These are phyloP conservation scores for Ganoderma boninense DNA, from an alignment of 1,284 basidiomycete genomes.

Conservation along the genomic window DNA sequence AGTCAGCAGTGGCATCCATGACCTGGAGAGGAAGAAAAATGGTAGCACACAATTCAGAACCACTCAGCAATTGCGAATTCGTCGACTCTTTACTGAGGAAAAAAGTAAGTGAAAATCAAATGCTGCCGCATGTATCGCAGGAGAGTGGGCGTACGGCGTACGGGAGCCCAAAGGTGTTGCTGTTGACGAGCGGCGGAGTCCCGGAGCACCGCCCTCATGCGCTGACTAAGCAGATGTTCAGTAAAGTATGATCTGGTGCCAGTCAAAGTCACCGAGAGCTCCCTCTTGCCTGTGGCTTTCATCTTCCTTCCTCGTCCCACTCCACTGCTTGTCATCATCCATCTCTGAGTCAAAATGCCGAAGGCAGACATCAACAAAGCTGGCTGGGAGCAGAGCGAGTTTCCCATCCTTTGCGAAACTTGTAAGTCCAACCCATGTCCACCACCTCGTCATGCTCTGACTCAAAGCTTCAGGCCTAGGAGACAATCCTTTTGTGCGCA, in stretches of 20 bases:
- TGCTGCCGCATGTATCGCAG: too few species aligned
- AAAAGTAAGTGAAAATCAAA: not conserved
- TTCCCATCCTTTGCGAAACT: constrained; percentile 91
- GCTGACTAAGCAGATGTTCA: constrained; percentile 19
- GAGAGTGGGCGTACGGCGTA: not conserved
- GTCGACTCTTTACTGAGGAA: too few species aligned
- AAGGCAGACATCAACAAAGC: constrained; percentile 91
- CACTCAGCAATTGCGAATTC: too few species aligned
- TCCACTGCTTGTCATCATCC: not conserved
- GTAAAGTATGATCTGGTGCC: not conserved
- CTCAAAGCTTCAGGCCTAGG: constrained; percentile 71
- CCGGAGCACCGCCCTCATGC: too few species aligned
- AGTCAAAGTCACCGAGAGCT: not conserved
- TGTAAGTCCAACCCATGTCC: constrained; percentile 59
- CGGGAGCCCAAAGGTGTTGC: not conserved
- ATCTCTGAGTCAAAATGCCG: constrained; percentile 44
- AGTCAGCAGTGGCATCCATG: not conserved
- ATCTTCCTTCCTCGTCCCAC: not conserved
- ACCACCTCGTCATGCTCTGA: constrained; percentile 19
- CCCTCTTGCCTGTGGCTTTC: not conserved
- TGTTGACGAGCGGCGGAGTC: not conserved
- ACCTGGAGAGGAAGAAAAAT: too few species aligned
- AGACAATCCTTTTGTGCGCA: constrained; percentile 88
- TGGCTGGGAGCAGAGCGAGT: constrained; percentile 91
- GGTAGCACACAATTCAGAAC: not conserved